Base-by-base conservation (phyloP, 2,329 filamentous ascomycete species). In the Aureobasidium sp. region DNA sequence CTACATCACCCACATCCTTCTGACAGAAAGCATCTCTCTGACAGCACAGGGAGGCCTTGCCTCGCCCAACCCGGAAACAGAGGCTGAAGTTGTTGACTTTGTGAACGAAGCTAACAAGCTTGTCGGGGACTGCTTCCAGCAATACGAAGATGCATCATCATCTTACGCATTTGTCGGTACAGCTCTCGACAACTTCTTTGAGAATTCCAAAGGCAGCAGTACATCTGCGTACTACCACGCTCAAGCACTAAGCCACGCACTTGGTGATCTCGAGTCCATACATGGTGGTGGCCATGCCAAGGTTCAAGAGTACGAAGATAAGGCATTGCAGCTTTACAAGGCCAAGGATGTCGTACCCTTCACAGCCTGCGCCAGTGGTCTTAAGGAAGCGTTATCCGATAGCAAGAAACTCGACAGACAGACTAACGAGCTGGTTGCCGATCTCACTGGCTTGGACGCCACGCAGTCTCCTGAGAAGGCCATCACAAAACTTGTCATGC, bases 381-480 rank as follows among this genome's bases (percentile, higher is more conserved):
- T 80, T 64, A 77, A 77, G 47, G 77, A 79, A 27, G 76, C 78
- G 3, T 73, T 86, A 5, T 70, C 79, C 1, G 73, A 75, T 5
- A 79, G 76, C 20, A 76, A 78, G 42, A 70, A 77, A 8, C 78
- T 82, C 39, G 77, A 77, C 62, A 76, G 80, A 63, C 72, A 84
- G 58, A 84, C 81, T 68, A 87, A 86, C 67, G 83, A 86, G 68
- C 69, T 87, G 36, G 74, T 87, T 51, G 81, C 84, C 15, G 81
- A 84, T 65, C 73, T 83, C n/a, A 86, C 83, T 2, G 81, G 78
- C 4, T 67, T 81, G n/a, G 77, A 81, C 29, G 68, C 79, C 14
- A 69, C 76, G n/a, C 69, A 76, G 53, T 72, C 77, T 27, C 67
- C 71, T 7, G 67, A 65, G 27, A 62, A 65, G 22, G 64, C 59